Evolutionary conservation across 2,329 filamentous ascomycete species (phyloP).

Genomic region (Dactylellina leptospora): DNA sequence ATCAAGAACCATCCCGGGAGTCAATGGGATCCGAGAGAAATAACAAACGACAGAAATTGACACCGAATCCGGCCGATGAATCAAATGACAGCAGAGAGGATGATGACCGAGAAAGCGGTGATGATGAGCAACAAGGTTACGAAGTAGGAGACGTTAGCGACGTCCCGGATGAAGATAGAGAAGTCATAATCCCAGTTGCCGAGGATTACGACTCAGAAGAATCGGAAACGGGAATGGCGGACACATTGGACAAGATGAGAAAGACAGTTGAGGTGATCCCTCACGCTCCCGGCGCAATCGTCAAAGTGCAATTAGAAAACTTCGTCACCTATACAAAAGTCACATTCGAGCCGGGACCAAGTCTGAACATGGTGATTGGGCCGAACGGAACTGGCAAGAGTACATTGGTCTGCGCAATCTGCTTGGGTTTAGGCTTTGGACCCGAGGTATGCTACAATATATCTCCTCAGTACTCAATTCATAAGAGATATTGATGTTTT

Average conservation of each 20-base stretch:
- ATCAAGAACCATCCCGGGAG: not conserved
- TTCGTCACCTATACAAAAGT: slow-evolving; percentile 96
- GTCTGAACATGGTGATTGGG: slow-evolving; percentile 97
- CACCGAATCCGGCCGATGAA: slow-evolving; percentile 1
- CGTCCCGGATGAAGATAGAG: not conserved
- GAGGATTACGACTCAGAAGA: slow-evolving; percentile 52
- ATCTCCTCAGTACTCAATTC: not conserved
- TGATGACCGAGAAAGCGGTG: not conserved
- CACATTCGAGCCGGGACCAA: slow-evolving; percentile 89
- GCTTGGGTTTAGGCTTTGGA: slow-evolving; percentile 85
- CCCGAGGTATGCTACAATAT: slow-evolving; percentile 65
- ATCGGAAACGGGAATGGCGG: slow-evolving; percentile 36
- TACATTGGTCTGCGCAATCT: slow-evolving; percentile 95
- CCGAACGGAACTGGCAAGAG: slow-evolving; percentile 99
- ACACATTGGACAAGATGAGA: slow-evolving; percentile 54
- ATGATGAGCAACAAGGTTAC: not conserved
- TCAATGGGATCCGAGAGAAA: slow-evolving; percentile 30
- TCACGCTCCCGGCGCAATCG: slow-evolving; percentile 77
- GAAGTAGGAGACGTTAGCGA: not conserved
- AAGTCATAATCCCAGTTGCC: slow-evolving; percentile 48
- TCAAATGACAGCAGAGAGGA: slow-evolving; percentile 3
- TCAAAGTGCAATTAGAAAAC: slow-evolving; percentile 83
- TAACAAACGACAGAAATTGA: no score
- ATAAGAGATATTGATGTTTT: slow-evolving; percentile 47
- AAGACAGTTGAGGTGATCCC: slow-evolving; percentile 39